phyloP scores from a whole-genome alignment of 1,139 yeast species.

The Yamadazyma triangularis region DNA sequence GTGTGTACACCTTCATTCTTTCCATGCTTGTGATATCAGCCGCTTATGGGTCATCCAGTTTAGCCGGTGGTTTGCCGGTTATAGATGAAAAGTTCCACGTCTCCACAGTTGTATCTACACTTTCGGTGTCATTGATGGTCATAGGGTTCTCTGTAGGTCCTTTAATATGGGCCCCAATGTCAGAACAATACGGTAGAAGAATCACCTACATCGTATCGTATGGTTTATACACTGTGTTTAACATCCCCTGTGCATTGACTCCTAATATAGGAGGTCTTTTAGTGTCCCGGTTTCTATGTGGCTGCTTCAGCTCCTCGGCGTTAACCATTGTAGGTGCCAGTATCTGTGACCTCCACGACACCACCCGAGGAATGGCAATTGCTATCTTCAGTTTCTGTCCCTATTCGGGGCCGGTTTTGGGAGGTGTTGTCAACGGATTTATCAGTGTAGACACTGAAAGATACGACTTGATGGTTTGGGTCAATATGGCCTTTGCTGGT shows the following conservation, averaged over 20 bases:
- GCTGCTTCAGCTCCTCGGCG: slow-evolving; percentile 82
- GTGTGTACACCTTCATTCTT: slow-evolving; percentile 65
- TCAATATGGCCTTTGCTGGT: slow-evolving; percentile 89
- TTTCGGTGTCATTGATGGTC: slow-evolving; percentile 83
- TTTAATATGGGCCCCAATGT: slow-evolving; percentile 82
- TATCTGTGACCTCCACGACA: slow-evolving; percentile 77
- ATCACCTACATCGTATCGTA: slow-evolving; percentile 79
- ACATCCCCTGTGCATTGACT: slow-evolving; percentile 85
- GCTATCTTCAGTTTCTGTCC: slow-evolving; percentile 92
- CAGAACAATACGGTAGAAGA: slow-evolving; percentile 82
- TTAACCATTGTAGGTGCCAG: slow-evolving; percentile 87
- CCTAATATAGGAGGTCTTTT: slow-evolving; percentile 78
- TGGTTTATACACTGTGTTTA: slow-evolving; percentile 69
- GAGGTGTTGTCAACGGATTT: slow-evolving; percentile 88
- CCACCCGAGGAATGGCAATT: slow-evolving; percentile 82
- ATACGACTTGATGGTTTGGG: slow-evolving; percentile 77
- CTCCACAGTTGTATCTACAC: slow-evolving; percentile 69
- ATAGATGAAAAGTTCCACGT: slow-evolving; percentile 64
- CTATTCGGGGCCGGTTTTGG: slow-evolving; percentile 87
- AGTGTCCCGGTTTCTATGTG: slow-evolving; percentile 80
- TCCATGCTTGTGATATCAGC: slow-evolving; percentile 75
- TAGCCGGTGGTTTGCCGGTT: slow-evolving; percentile 76
- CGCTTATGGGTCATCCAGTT: slow-evolving; percentile 86
- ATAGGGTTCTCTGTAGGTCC: slow-evolving; percentile 88
- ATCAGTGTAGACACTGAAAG: slow-evolving; percentile 66